Evolutionary conservation across 352 stramenopile species (phyloP).

Genomic region (Phytophthora rubi): DNA sequence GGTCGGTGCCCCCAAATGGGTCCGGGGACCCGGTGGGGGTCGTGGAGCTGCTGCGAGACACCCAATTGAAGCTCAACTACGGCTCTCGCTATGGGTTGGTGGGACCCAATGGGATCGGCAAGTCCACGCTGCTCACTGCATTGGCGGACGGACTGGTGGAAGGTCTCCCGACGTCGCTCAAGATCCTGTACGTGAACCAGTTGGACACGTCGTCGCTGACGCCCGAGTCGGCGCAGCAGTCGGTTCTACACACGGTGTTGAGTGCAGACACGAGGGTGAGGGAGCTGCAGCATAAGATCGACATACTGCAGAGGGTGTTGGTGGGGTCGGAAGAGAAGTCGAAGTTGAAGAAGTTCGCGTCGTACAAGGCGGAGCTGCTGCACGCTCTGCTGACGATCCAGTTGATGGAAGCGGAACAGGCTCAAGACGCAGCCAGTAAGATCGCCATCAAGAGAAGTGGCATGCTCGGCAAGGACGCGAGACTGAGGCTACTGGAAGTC

Average conservation of each 20-base stretch:
- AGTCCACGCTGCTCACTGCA: constrained; percentile 94
- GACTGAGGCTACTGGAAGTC: constrained; percentile 49
- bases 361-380: constrained; percentile 43
- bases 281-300: constrained; percentile 46
- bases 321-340: constrained; percentile 13
- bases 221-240: constrained; percentile 24
- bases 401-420: constrained; percentile 47
- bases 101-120: constrained; percentile 85
- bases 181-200: constrained; percentile 70
- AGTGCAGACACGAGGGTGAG: constrained; percentile 51
- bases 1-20: constrained; percentile 14
- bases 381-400: constrained; percentile 46
- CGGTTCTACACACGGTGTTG: constrained; percentile 54
- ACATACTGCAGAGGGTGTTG: constrained; percentile 42
- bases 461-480: constrained; percentile 57
- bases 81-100: constrained; percentile 85
- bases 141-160: constrained; percentile 89
- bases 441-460: constrained; percentile 65
- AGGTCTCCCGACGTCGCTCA: constrained; percentile 49
- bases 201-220: constrained; percentile 56
- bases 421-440: constrained; percentile 42
- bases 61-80: constrained; percentile 78
- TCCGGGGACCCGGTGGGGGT: constrained; percentile 24
- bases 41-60: constrained; percentile 69
- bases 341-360: constrained; percentile 37